Base-by-base conservation (phyloP, 257 asterid genomes). In the Nicotiana sylvestris region DNA sequence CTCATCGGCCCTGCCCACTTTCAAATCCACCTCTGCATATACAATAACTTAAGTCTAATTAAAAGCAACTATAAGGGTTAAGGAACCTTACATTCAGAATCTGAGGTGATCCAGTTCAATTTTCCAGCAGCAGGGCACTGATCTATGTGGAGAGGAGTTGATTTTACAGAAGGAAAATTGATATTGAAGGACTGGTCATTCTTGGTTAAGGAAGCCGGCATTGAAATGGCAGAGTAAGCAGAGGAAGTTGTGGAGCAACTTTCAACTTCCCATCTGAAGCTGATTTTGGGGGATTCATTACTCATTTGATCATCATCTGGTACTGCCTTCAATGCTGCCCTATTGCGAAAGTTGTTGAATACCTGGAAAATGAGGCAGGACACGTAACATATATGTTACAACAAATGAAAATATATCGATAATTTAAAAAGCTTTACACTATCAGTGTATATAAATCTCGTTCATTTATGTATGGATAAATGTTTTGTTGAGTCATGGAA, bases 181-280 rank as follows among this genome's bases (percentile, higher is more conserved):
- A 72, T 72, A 10, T 81, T 81, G 21, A 57, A 57, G 7, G 83
- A 58, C 5, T 64, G 90, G 1, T 87, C 89, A 46, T 82, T 85
- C 35, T 83, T 30, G 0, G 90, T 82, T 1, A 56, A 11, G 0
- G 60, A n/a, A 25, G 49, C 15, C 1, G 79, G 79, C 61, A 72
- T 25, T 72, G 89, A 87, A 39, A 85, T 61, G 1, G 87, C 90
- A 10, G 94, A 90, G 76, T 11, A 43, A 8, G 81, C 87, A 11
- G 98, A 90, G 46, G 92, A 88, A 30, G 88, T 85, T 4, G 97
- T 89, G 53, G 97, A 91, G 85, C 93, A 90, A 80, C 96, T 94
- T 70, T 92, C 96, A 67, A 89, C 76, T 4, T 93, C 98, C 97
- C 97, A 93, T 82, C 98, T 87, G 21, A 93, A 92, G 82, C 98